Evolutionary conservation across 805 yeast species (phyloP).

Genomic region (Kodamaea lidongshanica): DNA sequence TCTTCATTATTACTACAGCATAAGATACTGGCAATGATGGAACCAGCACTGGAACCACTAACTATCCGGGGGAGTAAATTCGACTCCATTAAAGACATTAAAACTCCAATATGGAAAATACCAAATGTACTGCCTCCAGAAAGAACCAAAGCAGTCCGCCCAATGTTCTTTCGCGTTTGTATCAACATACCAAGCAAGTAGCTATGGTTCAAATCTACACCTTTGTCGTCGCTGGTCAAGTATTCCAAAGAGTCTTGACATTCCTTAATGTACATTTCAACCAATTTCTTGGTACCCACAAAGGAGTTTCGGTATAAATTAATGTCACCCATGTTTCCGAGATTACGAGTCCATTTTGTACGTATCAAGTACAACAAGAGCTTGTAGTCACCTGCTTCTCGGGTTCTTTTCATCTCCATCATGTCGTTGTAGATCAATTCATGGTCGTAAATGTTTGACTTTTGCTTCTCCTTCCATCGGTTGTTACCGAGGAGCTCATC

Average conservation of each 20-base stretch:
- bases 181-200: constrained; percentile 71
- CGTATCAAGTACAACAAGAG: constrained; percentile 66
- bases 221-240: constrained; percentile 31
- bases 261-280: constrained; percentile 78
- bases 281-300: constrained; percentile 78
- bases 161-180: constrained; percentile 86
- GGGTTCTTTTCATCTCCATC: constrained; percentile 51
- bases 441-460: constrained; percentile 69
- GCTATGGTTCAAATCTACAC: constrained; percentile 51
- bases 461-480: constrained; percentile 62
- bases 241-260: constrained; percentile 47
- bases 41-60: constrained; percentile 95
- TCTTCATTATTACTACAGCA: constrained; percentile 78
- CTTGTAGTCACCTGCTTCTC: constrained; percentile 52
- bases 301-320: constrained; percentile 70
- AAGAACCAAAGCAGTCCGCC: constrained; percentile 89
- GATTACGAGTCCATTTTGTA: constrained; percentile 77
- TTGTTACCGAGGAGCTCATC: constrained; percentile 62
- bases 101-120: constrained; percentile 84
- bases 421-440: constrained; percentile 49
- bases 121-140: constrained; percentile 98
- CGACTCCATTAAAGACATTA: constrained; percentile 68
- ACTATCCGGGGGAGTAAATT: constrained; percentile 78
- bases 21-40: constrained; percentile 84
- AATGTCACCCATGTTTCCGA: constrained; percentile 83